Conservation (phyloP, 176 grass and related monocot genomes). For the Echinochloa phyllopogon region DNA sequence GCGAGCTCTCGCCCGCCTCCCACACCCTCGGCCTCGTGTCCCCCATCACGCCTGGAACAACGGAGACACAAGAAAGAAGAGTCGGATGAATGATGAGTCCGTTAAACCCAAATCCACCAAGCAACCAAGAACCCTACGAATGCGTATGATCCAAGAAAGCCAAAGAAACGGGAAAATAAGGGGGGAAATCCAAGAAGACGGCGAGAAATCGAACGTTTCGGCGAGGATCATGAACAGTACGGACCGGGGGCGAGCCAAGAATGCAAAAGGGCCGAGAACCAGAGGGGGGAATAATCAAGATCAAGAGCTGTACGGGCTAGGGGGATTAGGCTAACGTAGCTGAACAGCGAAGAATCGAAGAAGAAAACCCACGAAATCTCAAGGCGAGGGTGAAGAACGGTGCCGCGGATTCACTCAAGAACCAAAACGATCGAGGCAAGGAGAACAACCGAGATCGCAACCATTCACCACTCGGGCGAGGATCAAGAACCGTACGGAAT, state of each 20-base stretch:
- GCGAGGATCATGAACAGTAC: neutral
- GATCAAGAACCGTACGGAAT: neutral
- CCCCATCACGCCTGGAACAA: slow-evolving; percentile 25
- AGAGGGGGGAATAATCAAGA: neutral
- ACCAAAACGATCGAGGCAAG: neutral
- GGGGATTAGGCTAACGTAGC: neutral
- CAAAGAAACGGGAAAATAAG: neutral
- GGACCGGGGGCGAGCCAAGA: neutral
- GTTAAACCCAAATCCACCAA: neutral
- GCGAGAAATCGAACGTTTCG: neutral
- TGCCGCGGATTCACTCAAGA: neutral
- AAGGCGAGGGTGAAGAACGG: neutral
- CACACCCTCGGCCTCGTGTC: neutral
- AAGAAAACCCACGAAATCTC: neutral
- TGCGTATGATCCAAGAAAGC: neutral
- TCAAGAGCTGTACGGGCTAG: neutral
- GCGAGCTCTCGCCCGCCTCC: neutral
- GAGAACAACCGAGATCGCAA: neutral
- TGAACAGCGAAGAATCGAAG: neutral
- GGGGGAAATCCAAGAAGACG: neutral
- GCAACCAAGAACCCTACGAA: neutral
- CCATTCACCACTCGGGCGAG: neutral
- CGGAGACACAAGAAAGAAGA: neutral
- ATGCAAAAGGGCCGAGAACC: neutral
- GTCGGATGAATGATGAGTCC: neutral